A percentile compares a stretch with the other conserved stretches of the same genome.
Conservation (phyloP, 139 green algal genomes). For the Chlamydomonas applanata region DNA sequence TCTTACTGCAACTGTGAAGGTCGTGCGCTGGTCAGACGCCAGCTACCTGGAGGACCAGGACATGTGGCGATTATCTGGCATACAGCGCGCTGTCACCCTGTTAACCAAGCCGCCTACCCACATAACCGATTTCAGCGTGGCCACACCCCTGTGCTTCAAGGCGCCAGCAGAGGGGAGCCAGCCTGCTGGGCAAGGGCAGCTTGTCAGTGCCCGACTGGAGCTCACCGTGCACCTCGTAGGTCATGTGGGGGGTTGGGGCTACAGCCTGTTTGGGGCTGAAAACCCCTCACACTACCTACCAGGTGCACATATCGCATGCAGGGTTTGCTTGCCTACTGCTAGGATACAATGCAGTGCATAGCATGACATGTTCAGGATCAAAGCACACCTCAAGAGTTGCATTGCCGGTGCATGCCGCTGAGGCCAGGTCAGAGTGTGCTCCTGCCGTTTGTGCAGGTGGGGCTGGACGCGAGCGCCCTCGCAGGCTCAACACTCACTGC, state of each 20-base stretch:
- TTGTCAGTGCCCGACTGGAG: constrained; percentile 1
- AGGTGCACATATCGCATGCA: not conserved
- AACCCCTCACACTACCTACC: not conserved
- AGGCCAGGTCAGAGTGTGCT: too few species aligned
- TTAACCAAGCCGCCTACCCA: constrained; percentile 57
- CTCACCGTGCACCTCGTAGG: not conserved
- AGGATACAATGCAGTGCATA: too few species aligned
- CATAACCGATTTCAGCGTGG: constrained; percentile 71
- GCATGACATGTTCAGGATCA: too few species aligned
- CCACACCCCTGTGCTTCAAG: constrained; percentile 60
- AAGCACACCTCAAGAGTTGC: too few species aligned
- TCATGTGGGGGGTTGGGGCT: too few species aligned
- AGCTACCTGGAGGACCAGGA: constrained; percentile 98
- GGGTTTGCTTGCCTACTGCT: too few species aligned
- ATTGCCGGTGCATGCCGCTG: too few species aligned
- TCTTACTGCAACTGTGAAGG: too few species aligned
- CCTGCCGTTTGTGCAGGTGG: too few species aligned
- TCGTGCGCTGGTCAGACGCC: constrained; percentile 91
- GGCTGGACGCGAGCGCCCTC: too few species aligned
- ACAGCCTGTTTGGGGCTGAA: too few species aligned
- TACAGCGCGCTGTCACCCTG: constrained; percentile 83
- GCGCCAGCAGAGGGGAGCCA: not conserved
- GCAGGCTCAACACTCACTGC: too few species aligned
- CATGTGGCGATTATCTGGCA: constrained; percentile 93
- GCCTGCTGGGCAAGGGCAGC: constrained; percentile 12